Conservation (phyloP, 176 grass and related monocot species). For the Ampelocalamus luodianensis region DNA sequence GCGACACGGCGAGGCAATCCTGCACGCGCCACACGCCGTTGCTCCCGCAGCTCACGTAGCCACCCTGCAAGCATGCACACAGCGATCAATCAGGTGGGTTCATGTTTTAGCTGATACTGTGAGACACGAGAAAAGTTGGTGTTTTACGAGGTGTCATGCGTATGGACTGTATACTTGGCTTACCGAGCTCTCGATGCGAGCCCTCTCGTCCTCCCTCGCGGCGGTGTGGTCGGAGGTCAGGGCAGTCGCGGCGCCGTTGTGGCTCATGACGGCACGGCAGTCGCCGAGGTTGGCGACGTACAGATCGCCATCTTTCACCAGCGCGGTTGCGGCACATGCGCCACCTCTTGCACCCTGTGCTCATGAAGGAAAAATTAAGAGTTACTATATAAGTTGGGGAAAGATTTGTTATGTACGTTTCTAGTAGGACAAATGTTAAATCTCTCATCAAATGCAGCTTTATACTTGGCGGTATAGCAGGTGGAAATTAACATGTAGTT, state of each 20-base stretch:
- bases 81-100: not conserved
- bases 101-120: not conserved
- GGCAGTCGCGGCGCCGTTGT: slow-evolving; percentile 37
- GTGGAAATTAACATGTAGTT: too few species aligned
- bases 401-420: not conserved
- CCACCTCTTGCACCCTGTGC: slow-evolving; percentile 65
- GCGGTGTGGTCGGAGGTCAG: slow-evolving; percentile 70
- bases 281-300: slow-evolving; percentile 80
- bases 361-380: not conserved
- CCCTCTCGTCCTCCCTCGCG: slow-evolving; percentile 56
- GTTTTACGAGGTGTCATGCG: not conserved
- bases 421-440: too few species aligned
- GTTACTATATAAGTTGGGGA: not conserved
- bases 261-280: slow-evolving; percentile 70
- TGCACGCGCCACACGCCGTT: slow-evolving; percentile 78
- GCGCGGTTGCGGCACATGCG: slow-evolving; percentile 68
- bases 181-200: slow-evolving; percentile 71
- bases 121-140: not conserved
- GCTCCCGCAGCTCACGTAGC: slow-evolving; percentile 64
- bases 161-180: not conserved
- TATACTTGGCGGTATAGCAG: too few species aligned
- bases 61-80: slow-evolving; percentile 41
- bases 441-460: too few species aligned
- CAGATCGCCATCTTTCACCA: slow-evolving; percentile 62
- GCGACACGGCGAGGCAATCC: slow-evolving; percentile 73